These are phyloP conservation scores for Hamigera avellanea DNA, from an alignment of 495 filamentous ascomycete species.

Conservation along the genomic window DNA sequence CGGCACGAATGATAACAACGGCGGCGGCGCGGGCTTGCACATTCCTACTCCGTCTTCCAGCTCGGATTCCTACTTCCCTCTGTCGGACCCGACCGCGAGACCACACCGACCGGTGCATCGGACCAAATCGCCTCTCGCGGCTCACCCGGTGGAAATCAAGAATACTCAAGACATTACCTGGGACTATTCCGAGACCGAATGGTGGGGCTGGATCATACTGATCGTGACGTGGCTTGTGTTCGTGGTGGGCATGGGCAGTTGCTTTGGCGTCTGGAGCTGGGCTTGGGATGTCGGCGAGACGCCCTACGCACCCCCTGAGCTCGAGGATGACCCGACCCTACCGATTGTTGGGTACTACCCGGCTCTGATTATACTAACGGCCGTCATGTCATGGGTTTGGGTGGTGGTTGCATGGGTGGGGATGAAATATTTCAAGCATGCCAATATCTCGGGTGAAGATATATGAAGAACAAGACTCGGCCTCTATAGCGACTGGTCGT, in stretches of 20 bases:
- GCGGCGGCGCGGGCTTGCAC: conserved; percentile 12
- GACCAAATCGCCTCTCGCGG: conserved; percentile 50
- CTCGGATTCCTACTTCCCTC: conserved; percentile 58
- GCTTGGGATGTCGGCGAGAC: conserved; percentile 98
- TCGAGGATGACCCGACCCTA: conserved; percentile 85
- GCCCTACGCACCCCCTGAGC: conserved; percentile 81
- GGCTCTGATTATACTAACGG: conserved; percentile 79
- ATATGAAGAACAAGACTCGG: conserved; percentile 8
- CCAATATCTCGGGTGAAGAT: conserved; percentile 62
- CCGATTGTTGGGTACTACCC: conserved; percentile 97
- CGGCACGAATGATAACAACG: conserved; percentile 3
- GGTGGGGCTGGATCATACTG: conserved; percentile 93
- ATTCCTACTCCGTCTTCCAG: conserved; percentile 41
- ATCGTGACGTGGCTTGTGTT: conserved; percentile 88
- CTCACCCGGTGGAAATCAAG: conserved; percentile 26
- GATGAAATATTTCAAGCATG: conserved; percentile 99
- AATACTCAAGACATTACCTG: conserved; percentile 41
- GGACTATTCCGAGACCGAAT: conserved; percentile 88
- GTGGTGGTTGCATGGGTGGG: conserved; percentile 93
- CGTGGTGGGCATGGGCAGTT: conserved; percentile 89
- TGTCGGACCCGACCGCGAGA: conserved; percentile 14
- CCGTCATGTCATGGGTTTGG: conserved; percentile 98
- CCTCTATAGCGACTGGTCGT: conserved; percentile 1
- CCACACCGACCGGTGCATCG: conserved; percentile 26
- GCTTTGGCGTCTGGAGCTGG: conserved; percentile 98